Percentiles rank a stretch among this genome's conserved stretches.
Evolutionary conservation across 2,329 filamentous ascomycete species (phyloP).

Genomic region (Lasiodiplodia theobromae): DNA sequence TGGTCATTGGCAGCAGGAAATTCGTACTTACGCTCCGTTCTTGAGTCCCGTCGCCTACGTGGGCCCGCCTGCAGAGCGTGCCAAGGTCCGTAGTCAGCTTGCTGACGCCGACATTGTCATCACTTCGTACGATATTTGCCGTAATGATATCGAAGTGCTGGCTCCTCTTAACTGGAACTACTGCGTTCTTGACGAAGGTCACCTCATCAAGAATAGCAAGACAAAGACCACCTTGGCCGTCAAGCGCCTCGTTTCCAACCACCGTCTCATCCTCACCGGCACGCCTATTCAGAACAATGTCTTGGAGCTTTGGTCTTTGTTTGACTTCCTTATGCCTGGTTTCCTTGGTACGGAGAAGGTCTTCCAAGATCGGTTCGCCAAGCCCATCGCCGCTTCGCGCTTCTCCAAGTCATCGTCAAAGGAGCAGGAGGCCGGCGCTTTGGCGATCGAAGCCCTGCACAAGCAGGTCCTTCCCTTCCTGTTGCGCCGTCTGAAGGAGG

Average conservation of each 20-base stretch:
- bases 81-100: constrained; percentile 72
- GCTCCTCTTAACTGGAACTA: constrained; percentile 93
- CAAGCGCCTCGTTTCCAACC: constrained; percentile 88
- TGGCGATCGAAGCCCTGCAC: constrained; percentile 97
- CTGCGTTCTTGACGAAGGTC: constrained; percentile 94
- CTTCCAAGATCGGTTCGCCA: constrained; percentile 94
- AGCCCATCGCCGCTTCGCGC: constrained; percentile 91
- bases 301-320: constrained; percentile 94
- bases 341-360: constrained; percentile 96
- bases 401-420: constrained; percentile 98
- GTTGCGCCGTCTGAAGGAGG: constrained; percentile 93
- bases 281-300: constrained; percentile 99
- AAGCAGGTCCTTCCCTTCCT: constrained; percentile 98
- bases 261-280: constrained; percentile 93
- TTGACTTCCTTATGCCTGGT: constrained; percentile 98
- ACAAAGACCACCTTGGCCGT: constrained; percentile 95
- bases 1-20: constrained; percentile 98
- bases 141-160: constrained; percentile 90
- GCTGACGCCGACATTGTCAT: constrained; percentile 88
- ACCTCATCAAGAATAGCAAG: constrained; percentile 98
- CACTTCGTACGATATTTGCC: constrained; percentile 96
- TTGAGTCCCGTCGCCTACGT: constrained; percentile 89
- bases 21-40: constrained; percentile 95
- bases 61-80: constrained; percentile 82
- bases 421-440: constrained; percentile 93